phyloP scores from a whole-genome alignment of 2,329 filamentous ascomycete species.

The Leptosphaerulina australis region DNA sequence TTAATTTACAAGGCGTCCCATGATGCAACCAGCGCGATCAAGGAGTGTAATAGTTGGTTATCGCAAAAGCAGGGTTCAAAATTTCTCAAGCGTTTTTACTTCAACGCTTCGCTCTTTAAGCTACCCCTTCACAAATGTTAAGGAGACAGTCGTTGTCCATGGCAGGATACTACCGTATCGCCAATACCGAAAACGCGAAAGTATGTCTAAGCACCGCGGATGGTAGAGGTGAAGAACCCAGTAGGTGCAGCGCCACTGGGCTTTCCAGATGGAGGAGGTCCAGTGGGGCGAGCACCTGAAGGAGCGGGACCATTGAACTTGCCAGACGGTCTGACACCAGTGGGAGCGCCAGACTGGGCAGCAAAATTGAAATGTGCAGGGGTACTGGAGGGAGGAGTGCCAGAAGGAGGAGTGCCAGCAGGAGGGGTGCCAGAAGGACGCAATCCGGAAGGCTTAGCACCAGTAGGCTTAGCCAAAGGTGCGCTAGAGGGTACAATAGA shows the following conservation, averaged over 20 bases:
- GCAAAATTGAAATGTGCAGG: too few relatives aligned
- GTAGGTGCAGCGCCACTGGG: not conserved
- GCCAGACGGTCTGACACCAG: constrained; percentile 1
- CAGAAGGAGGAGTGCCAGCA: not conserved
- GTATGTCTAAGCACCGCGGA: constrained; percentile 7
- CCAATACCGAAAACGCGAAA: not conserved
- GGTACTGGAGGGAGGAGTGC: not conserved
- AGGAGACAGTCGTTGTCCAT: too few relatives aligned
- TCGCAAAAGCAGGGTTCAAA: not conserved
- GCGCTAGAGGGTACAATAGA: too few relatives aligned
- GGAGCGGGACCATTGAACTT: not conserved
- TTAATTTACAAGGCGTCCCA: not conserved
- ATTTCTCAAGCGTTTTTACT: constrained; percentile 5
- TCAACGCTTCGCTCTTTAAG: not conserved
- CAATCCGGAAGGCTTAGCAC: not conserved
- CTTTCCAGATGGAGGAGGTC: constrained; percentile 4
- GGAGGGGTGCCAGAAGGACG: not conserved
- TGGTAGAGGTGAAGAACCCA: constrained; percentile 10
- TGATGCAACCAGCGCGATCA: constrained; percentile 11
- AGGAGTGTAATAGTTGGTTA: constrained; percentile 8
- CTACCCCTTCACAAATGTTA: not conserved
- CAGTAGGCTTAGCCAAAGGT: not conserved
- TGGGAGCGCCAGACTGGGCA: not conserved
- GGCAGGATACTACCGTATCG: not conserved
- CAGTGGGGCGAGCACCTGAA: constrained; percentile 1